Base-by-base conservation (phyloP, 2,329 filamentous ascomycete genomes). In the Fusarium avenaceum region DNA sequence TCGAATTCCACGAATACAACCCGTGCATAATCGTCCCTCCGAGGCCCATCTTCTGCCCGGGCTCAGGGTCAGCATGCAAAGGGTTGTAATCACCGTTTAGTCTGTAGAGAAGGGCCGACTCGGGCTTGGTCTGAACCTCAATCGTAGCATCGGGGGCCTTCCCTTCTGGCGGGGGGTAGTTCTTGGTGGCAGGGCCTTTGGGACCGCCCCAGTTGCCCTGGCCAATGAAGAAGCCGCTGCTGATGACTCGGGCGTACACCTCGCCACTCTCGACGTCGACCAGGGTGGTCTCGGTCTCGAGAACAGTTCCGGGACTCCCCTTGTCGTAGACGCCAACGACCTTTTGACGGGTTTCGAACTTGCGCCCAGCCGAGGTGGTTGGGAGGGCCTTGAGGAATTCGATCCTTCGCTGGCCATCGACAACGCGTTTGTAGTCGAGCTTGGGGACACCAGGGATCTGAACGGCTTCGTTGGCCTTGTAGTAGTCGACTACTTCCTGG, bases 51-150 rank as follows among this genome's bases (percentile, higher is more conserved):
- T 76, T 74, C 63, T 72, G 72, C 2, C 80, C 81, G 42, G 81
- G 81, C 17, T 73, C 77, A n/a, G 80, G 80, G 50, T 81, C 80
- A 2, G 77, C 81, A 66, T 83, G 82, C 45, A 83, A 74, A 8
- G 83, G 82, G 62, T 84, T 84, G 69, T 84, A 84, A 60, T 84
- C 83, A 1, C 83, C 82, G 63, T 81, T 83, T 11, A 85, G 72
- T 3, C 81, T 74, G 52, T 84, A 83, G 1, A 84, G 72, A 3
- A 83, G 71, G 1, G 80, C 78, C 6, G 73, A 73, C 65, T 83
- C 80, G 1, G 74, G 73, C 0, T 75, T 80, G 0, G 82, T 83
- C 59, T 79, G 69, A 28, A 79, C 77, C 7, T 72, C 74, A 51
- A 80, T 72, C 13, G 79, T 71, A 3, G 77, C 78, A 55, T 83